Base-by-base conservation (phyloP, 495 filamentous ascomycete species). In the Neurospora intermedia region DNA sequence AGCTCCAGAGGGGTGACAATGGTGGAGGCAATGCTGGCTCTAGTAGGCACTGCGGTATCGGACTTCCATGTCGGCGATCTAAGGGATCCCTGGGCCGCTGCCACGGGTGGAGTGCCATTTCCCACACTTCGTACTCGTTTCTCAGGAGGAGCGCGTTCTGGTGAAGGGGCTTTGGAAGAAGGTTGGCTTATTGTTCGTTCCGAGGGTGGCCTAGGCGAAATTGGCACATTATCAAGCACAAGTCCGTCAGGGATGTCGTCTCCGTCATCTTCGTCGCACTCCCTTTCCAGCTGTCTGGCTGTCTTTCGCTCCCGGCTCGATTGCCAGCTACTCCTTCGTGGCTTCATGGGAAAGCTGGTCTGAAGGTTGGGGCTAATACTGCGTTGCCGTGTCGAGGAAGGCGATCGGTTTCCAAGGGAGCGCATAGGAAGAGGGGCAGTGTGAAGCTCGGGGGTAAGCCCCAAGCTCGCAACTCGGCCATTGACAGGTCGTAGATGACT, bases 171-270 rank as follows among this genome's bases (percentile, higher is more conserved):
- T 42, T 85, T 83, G 27, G 88, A 89, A 1, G 75, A 73, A 0
- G 84, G 83, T 35, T 80, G 85, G 80, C 87, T 87, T 43, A 81
- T 78, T 6, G 86, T 82, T 66, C 93, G 87, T 75, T 93, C 91
- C 69, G 85, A 84, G 0, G 86, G 84, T 5, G 92, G 93, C 20
- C 94, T 88, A 11, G 96, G 96, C 10, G 94, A 97, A n/a, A 99
- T 89, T 0, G 96, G 96, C 9, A 99, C 92, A 77, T 98, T 98
- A 85, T 93, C 94, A 27, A 99, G 85, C 76, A 95, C 90, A 18
- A 93, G 91, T 76, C 96, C 96, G 71, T 96, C 93, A 6, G 96
- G 96, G 31, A 99, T 88, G 71, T 98, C 94, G 73, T 88, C 87
- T n/a, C 84, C 87, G 59, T 97, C 95, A 73, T 97, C 96, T 13